Evolutionary conservation across 192 early-diverging fungal species (phyloP), one percentile per base, ranked within the genome.

Genomic region (Backusella circina): DNA sequence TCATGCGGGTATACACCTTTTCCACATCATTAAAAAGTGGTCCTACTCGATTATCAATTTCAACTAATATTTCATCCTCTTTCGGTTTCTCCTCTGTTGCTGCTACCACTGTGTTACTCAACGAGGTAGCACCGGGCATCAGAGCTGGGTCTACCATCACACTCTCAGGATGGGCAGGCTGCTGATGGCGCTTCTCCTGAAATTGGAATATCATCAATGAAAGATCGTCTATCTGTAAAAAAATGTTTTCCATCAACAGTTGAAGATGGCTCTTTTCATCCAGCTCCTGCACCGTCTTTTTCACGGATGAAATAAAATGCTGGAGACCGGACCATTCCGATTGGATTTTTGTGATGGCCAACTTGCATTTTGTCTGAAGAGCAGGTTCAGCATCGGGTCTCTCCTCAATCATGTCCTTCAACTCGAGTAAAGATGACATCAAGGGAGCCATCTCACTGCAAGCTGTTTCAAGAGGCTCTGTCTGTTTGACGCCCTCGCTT

Each of bases 241-340:
- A 36, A 64, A 86, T 83, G 10, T 73, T 77, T 44, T 83, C 75
- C 84, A 86, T 86, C 8, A 72, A 74, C 26, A 72, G 65, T 23
- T 77, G 51, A 26, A 86, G 76, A 33, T 75, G 70, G 1, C 75
- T 68, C 67, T 78, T 73, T 44, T 86, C 80, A 32, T 77, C 74
- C 9, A 77, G 73, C 28, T 83, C 86, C 0, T 77, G 72, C 12
- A 88, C 68, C 6, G 86, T 79, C 18, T 86, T 86, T 36, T 84
- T 88, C 51, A 88, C 83, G 28, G 82, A 86, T 31, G 84, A 78
- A n/a, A 88, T 79, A 71, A 84, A 88, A 61, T 87, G 82, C 65
- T 86, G 86, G 30, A 85, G 77, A 7, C 84, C 85, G n/a, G 82
- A 78, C 88, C 88, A 89, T 65, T 87, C 86, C 23, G 82, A 79